Evolutionary conservation across 345 rosid genomes (phyloP).

Genomic region (Luvunga scandens): DNA sequence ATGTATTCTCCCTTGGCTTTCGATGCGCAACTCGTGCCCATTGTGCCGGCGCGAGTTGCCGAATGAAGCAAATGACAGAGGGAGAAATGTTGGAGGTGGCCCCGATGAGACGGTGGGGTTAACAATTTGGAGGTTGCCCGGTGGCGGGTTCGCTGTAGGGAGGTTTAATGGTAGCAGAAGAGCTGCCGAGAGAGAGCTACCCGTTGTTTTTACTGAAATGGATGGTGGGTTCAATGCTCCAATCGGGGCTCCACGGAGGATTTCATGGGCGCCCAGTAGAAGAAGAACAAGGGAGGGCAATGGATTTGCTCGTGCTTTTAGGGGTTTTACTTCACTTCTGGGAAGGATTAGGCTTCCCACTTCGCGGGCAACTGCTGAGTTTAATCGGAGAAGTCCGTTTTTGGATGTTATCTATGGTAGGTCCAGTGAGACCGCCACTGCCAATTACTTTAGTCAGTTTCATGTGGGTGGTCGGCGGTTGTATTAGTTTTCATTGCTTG

Average conservation of each 20-base stretch:
- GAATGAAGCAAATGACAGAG: conserved; percentile 18
- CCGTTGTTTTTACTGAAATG: conserved; percentile 57
- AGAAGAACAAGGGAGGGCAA: conserved; percentile 45
- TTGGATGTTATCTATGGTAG: conserved; percentile 23
- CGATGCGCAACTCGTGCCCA: conserved; percentile 53
- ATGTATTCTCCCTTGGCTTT: conserved; percentile 61
- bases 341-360: conserved; percentile 36
- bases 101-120: conserved; percentile 43
- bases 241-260: conserved; percentile 47
- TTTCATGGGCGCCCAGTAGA: conserved; percentile 46
- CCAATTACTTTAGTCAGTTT: conserved; percentile 2
- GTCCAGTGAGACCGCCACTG: conserved; percentile 8
- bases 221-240: conserved; percentile 49
- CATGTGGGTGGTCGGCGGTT: conserved; percentile 25
- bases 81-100: conserved; percentile 13
- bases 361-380: conserved; percentile 16
- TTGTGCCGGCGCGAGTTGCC: conserved; percentile 60
- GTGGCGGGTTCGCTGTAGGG: conserved; percentile 64
- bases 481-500: conserved; percentile 5
- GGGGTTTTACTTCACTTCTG: conserved; percentile 37
- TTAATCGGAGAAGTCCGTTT: conserved; percentile 34
- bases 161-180: conserved; percentile 51
- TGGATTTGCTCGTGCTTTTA: conserved; percentile 43
- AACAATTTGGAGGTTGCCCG: conserved; percentile 61
- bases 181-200: conserved; percentile 46